Percentiles rank a stretch among this genome's conserved stretches.
These are phyloP conservation scores for Diplodia intermedia DNA, from an alignment of 2,329 filamentous ascomycete species.

Conservation along the genomic window DNA sequence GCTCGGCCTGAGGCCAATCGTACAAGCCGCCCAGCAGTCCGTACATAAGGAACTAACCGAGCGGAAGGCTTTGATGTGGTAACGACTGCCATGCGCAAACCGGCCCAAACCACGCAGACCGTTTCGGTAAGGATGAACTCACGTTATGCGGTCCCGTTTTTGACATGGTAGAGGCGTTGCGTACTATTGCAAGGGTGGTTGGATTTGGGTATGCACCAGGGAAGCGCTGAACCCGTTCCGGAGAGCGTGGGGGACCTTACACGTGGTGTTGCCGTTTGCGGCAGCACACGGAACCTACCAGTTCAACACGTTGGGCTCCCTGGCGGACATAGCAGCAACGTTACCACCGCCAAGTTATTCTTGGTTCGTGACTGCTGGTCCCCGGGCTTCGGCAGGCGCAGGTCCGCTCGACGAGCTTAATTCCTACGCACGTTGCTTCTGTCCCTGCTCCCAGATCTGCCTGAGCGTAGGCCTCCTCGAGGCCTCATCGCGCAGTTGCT, in stretches of 20 bases:
- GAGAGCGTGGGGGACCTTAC: not conserved
- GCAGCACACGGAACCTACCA: not conserved
- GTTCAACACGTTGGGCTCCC: not conserved
- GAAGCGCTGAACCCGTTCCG: not conserved
- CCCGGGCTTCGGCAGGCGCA: not conserved
- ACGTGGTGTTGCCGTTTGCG: not conserved
- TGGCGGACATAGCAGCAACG: not conserved
- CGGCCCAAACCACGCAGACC: not conserved
- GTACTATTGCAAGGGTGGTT: not conserved
- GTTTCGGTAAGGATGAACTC: not conserved
- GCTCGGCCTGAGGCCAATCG: not conserved
- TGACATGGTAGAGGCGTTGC: too few relatives aligned
- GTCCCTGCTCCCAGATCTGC: slow-evolving; percentile 17
- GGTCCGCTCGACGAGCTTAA: not conserved
- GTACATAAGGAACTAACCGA: not conserved
- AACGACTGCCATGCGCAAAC: not conserved
- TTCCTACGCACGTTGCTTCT: not conserved
- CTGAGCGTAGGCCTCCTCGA: slow-evolving; percentile 32
- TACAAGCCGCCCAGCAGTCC: not conserved
- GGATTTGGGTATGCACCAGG: not conserved
- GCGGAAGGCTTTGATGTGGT: not conserved
- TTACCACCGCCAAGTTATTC: not conserved
- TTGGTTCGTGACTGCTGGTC: not conserved
- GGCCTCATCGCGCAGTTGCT: slow-evolving; percentile 46
- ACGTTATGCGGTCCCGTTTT: not conserved